Evolutionary conservation across 306 rosid species (phyloP), one percentile per base, ranked within the genome.

Genomic region (Boehmeria nivea): DNA sequence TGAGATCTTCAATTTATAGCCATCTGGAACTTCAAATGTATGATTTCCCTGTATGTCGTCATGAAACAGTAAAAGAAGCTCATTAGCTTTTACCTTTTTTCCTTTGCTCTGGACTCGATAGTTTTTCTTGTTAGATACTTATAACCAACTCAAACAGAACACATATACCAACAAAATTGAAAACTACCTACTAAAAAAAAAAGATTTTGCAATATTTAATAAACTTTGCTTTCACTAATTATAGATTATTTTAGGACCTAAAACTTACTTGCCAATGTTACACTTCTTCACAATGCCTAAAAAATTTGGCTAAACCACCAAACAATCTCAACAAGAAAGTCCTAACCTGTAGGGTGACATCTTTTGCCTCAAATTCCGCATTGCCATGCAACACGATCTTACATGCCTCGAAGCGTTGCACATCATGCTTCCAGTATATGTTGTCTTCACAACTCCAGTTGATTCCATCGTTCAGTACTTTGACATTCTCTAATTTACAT

Each of bases 341-440:
- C n/a, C 67, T 56, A 66, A 91, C 96, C 99, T 85, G 79, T 65
- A 91, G 60, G 66, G 76, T 72, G 57, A 85, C 95, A 70, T 82
- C 77, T 50, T 68, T 67, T 54, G 96, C 96, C 71, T 87, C 89
- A 73, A 91, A 87, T 68, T 87, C 99, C 74, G 96, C 96, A 85
- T 87, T 91, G 65, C 96, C 99, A 63, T 81, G 93, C 67, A 87
- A 81, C 60, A 81, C 54, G 43, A 87, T 69, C 77, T 78, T 79
- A 73, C 84, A 67, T 61, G 72, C 75, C 79, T 83, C 96, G 13
- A 60, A 54, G 51, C 80, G 84, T 67, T 81, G 75, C 69, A 91
- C 87, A 34, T 69, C 80, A 56, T 82, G 85, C 81, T 84, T 87
- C 99, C 99, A 91, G 67, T 84, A 91, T 23, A 74, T 54, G 54